Conservation (phyloP, 306 rosid genomes). For the Cucurbita maxima region DNA sequence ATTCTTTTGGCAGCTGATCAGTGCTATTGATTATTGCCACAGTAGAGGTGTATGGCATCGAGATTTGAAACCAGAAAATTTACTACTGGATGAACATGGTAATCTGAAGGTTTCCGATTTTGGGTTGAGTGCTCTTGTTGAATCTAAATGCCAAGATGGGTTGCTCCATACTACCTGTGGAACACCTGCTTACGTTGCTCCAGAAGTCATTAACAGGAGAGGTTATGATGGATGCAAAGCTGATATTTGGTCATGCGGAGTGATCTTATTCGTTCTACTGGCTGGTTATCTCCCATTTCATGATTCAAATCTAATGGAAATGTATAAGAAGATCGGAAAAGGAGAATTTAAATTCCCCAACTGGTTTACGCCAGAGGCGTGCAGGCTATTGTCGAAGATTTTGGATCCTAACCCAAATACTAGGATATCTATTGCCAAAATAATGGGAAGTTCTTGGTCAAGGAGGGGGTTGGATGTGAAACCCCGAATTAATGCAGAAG, state of each 20-base stretch:
- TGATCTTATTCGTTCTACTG: slow-evolving; percentile 70
- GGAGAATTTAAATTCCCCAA: slow-evolving; percentile 73
- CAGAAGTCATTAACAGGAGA: slow-evolving; percentile 74
- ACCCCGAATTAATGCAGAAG: slow-evolving; percentile 7
- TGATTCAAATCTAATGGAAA: slow-evolving; percentile 77
- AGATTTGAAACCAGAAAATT: slow-evolving; percentile 87
- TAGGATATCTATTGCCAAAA: slow-evolving; percentile 55
- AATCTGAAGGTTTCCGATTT: slow-evolving; percentile 85
- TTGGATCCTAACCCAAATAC: slow-evolving; percentile 69
- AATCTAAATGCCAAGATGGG: slow-evolving; percentile 68
- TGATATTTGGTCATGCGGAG: slow-evolving; percentile 98
- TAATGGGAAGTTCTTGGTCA: slow-evolving; percentile 69
- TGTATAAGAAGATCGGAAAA: slow-evolving; percentile 72
- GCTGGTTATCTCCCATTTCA: slow-evolving; percentile 93
- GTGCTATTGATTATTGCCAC: slow-evolving; percentile 92
- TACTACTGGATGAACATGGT: slow-evolving; percentile 81
- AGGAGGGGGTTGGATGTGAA: slow-evolving; percentile 35
- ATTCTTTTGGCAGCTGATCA: slow-evolving; percentile 74
- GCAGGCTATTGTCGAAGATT: slow-evolving; percentile 53
- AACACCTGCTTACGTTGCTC: slow-evolving; percentile 91
- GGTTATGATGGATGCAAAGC: slow-evolving; percentile 90
- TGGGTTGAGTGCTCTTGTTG: slow-evolving; percentile 80
- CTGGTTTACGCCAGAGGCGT: slow-evolving; percentile 71
- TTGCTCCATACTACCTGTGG: slow-evolving; percentile 94
- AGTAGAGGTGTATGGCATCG: slow-evolving; percentile 82